Percentiles rank a stretch among this genome's conserved stretches.
Conservation (phyloP, 2,329 filamentous ascomycete genomes). For the Torrubiella hemipterigena region DNA sequence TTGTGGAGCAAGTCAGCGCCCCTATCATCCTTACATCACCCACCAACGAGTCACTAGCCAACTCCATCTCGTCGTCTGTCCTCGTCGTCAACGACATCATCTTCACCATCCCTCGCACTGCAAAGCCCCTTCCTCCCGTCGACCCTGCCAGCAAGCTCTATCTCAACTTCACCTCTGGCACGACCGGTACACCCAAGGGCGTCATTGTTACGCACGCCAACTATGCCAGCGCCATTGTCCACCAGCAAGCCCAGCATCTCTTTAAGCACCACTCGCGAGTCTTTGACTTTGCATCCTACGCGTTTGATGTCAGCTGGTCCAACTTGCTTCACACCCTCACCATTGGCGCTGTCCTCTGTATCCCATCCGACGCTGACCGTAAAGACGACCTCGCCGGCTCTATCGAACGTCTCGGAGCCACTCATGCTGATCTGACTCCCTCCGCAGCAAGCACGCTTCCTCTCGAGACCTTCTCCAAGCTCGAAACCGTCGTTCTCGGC, state of each 20-base stretch:
- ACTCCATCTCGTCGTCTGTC: no score
- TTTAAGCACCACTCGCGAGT: background rate
- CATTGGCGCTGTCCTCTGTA: slow-evolving; percentile 8
- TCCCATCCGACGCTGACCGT: slow-evolving; percentile 9
- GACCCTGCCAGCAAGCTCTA: slow-evolving; percentile 1
- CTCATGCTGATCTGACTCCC: slow-evolving; percentile 7
- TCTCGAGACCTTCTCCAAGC: slow-evolving; percentile 1
- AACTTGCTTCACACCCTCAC: slow-evolving; percentile 8
- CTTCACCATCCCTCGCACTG: background rate
- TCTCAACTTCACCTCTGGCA: slow-evolving; percentile 6
- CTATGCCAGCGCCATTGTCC: background rate
- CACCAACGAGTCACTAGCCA: no score
- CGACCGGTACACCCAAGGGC: slow-evolving; percentile 7
- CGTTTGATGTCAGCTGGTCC: slow-evolving; percentile 7
- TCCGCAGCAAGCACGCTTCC: slow-evolving; percentile 6
- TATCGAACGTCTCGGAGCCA: slow-evolving; percentile 1
- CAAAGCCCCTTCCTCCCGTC: background rate
- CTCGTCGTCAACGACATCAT: no score
- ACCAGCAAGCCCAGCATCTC: no score
- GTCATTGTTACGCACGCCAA: slow-evolving; percentile 3
- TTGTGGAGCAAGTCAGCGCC: background rate
- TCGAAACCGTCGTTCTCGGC: slow-evolving; percentile 8
- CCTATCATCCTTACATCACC: background rate
- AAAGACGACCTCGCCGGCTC: slow-evolving; percentile 8
- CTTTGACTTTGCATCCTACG: slow-evolving; percentile 8